Percentiles rank a stretch among this genome's conserved stretches.
phyloP scores from a whole-genome alignment of 768 basidiomycete genomes.

The Tylopilus vinaceipallidus region DNA sequence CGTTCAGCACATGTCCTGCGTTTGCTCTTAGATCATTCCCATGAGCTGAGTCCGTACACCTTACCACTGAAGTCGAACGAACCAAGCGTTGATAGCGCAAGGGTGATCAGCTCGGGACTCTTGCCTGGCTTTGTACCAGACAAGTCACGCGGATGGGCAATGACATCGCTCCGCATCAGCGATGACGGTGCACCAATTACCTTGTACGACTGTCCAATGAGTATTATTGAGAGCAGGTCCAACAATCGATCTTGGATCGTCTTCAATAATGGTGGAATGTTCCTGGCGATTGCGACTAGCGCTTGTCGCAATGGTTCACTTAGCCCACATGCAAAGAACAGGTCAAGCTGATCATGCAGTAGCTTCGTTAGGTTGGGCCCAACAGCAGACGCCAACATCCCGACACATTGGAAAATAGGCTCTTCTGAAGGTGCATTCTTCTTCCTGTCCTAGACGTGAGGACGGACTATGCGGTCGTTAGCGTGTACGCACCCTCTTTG shows the following conservation, averaged over 20 bases:
- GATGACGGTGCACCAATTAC: slow-evolving; percentile 82
- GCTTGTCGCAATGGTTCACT: slow-evolving; percentile 87
- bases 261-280: slow-evolving; percentile 87
- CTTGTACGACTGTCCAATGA: slow-evolving; percentile 84
- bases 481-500: slow-evolving; percentile 64
- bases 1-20: slow-evolving; percentile 87
- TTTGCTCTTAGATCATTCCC: slow-evolving; percentile 9
- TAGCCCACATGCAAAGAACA: slow-evolving; percentile 93
- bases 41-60: slow-evolving; percentile 7
- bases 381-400: slow-evolving; percentile 92
- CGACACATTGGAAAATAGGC: slow-evolving; percentile 96
- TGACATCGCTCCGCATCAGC: slow-evolving; percentile 51
- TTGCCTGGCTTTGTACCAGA: slow-evolving; percentile 56
- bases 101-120: slow-evolving; percentile 64
- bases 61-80: slow-evolving; percentile 92
- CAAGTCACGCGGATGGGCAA: slow-evolving; percentile 49
- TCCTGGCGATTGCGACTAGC: slow-evolving; percentile 75
- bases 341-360: slow-evolving; percentile 92
- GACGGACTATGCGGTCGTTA: not conserved
- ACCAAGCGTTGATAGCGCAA: slow-evolving; percentile 85
- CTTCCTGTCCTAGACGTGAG: slow-evolving; percentile 41
- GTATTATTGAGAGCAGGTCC: slow-evolving; percentile 75
- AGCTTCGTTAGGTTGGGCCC: slow-evolving; percentile 95
- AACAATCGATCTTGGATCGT: slow-evolving; percentile 95
- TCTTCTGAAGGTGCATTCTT: slow-evolving; percentile 94